phyloP scores from a whole-genome alignment of 108 stramenopile genomes.

The Cyclotella atomus region DNA sequence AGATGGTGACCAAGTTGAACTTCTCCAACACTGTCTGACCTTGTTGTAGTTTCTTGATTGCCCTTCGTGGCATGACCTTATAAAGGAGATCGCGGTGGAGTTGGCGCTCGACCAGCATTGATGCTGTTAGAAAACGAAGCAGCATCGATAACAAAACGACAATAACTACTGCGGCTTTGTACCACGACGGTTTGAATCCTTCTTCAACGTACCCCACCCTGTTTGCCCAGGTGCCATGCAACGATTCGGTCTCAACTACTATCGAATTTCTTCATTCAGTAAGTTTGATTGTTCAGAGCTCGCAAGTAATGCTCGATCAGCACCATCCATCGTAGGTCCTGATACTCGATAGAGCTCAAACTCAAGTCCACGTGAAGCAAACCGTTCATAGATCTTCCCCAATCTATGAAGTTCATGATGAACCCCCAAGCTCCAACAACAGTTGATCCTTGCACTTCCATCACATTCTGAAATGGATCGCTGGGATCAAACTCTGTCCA shows the following conservation, averaged over 20 bases:
- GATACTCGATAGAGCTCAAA: slow-evolving; percentile 26
- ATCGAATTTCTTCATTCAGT: slow-evolving; percentile 34
- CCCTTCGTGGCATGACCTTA: slow-evolving; percentile 47
- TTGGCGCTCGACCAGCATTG: slow-evolving; percentile 41
- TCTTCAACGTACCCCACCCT: slow-evolving; percentile 29
- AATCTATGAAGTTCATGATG: slow-evolving; percentile 37
- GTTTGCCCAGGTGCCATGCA: slow-evolving; percentile 40
- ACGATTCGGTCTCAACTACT: slow-evolving; percentile 20
- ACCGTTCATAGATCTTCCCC: slow-evolving; percentile 35
- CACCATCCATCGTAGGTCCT: slow-evolving; percentile 15
- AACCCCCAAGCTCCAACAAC: slow-evolving; percentile 37
- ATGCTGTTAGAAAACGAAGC: slow-evolving; percentile 30
- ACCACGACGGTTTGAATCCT: slow-evolving; percentile 37
- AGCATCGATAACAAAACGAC: slow-evolving; percentile 28
- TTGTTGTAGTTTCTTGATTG: slow-evolving; percentile 37
- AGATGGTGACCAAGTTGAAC: slow-evolving; percentile 63
- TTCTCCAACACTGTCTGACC: slow-evolving; percentile 57
- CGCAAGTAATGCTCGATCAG: slow-evolving; percentile 17
- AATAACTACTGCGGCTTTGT: slow-evolving; percentile 15
- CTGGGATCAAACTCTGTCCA: slow-evolving; percentile 14
- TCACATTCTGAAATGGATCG: slow-evolving; percentile 1
- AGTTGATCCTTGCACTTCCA: slow-evolving; percentile 30
- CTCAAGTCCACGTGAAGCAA: slow-evolving; percentile 31
- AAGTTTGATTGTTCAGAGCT: slow-evolving; percentile 2
- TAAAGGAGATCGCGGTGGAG: slow-evolving; percentile 47